Conservation (phyloP, 768 basidiomycete genomes). For the Erythrobasidium yunnanense region DNA sequence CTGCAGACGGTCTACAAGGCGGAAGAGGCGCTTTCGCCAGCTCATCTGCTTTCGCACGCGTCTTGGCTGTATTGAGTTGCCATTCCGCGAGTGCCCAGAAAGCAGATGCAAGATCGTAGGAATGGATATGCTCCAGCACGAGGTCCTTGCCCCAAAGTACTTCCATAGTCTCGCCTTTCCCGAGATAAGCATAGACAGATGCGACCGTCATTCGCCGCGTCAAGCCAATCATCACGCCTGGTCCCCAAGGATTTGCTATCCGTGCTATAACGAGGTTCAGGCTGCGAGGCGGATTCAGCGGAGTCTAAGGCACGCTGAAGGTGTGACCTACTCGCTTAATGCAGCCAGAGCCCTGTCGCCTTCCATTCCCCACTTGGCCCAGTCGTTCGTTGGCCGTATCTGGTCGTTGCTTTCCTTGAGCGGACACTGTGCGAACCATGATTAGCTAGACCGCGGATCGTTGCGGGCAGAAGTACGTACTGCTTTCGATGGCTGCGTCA, state of each 20-base stretch:
- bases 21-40: conserved; percentile 25
- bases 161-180: conserved; percentile 29
- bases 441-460: background rate
- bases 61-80: background rate
- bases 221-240: background rate
- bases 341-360: conserved; percentile 18
- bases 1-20: background rate
- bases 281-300: background rate
- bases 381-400: background rate
- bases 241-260: background rate
- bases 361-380: conserved; percentile 18
- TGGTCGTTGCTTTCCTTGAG: conserved; percentile 5
- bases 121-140: conserved; percentile 29
- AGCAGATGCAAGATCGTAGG: conserved; percentile 26
- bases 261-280: conserved; percentile 32
- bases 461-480: background rate
- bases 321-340: background rate
- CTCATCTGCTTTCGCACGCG: conserved; percentile 5
- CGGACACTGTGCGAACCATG: conserved; percentile 8
- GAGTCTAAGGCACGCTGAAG: background rate
- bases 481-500: conserved; percentile 3
- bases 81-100: conserved; percentile 22
- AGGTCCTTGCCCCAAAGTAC: conserved; percentile 31
- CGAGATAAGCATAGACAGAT: conserved; percentile 30
- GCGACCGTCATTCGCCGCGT: conserved; percentile 23